These are phyloP conservation scores for Desmodesmus armatus DNA, from an alignment of 139 green algal genomes.

Conservation along the genomic window DNA sequence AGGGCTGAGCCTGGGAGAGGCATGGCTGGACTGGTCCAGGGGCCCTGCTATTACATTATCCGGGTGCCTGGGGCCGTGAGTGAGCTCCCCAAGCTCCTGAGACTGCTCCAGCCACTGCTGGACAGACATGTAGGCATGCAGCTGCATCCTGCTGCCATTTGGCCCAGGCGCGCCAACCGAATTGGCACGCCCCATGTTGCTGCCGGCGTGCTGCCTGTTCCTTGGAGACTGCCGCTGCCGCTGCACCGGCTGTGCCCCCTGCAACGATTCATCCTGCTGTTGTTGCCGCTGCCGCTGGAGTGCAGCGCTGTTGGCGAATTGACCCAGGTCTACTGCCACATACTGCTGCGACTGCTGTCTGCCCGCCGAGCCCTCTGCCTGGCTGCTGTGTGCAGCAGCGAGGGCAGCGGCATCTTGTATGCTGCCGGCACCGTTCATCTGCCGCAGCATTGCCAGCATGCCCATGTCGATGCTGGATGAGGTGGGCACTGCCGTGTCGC, in stretches of 20 bases:
- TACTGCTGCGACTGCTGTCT: not conserved
- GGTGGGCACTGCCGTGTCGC: conserved; percentile 19
- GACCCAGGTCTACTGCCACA: conserved; percentile 17
- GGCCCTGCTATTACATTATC: too few species aligned
- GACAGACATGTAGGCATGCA: conserved; percentile 41
- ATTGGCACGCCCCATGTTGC: conserved; percentile 27
- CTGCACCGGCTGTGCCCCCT: not conserved
- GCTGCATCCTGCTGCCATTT: conserved; percentile 24
- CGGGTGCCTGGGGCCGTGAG: not conserved
- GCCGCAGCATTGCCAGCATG: not conserved
- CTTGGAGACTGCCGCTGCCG: not conserved
- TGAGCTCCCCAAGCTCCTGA: conserved; percentile 8
- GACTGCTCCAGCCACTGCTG: conserved; percentile 38
- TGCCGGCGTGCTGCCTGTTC: not conserved
- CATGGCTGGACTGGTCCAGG: too few species aligned
- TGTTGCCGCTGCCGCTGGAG: not conserved
- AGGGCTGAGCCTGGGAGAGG: too few species aligned
- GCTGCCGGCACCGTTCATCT: not conserved
- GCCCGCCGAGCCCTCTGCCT: not conserved
- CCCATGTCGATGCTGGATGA: conserved; percentile 42
- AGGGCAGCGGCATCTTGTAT: not conserved
- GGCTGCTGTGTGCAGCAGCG: not conserved
- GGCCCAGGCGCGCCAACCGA: not conserved
- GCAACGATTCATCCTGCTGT: too few species aligned
- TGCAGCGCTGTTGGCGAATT: conserved; percentile 1